Base-by-base conservation (phyloP, 371 early-diverging fungal species). In the Mortierella sp. region DNA sequence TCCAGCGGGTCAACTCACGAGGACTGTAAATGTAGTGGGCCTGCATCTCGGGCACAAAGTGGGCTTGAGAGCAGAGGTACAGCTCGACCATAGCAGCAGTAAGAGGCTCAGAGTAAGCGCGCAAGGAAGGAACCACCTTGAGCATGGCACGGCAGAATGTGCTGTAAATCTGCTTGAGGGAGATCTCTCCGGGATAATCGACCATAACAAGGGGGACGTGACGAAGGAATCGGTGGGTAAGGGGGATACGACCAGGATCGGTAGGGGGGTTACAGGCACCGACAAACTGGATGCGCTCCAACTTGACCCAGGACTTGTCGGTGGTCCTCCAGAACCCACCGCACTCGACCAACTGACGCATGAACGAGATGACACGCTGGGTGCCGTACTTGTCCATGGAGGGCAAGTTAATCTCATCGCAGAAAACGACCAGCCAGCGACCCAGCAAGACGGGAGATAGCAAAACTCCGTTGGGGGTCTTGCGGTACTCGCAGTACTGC, bases 181-280 rank as follows among this genome's bases (percentile, higher is more conserved):
- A 97, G 11, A 92, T 86, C 83, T 93, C 95, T 68, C 97, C 98
- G 37, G 99, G 99, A 85, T 99, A 99, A 80, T 98, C 99, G 5
- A 99, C 99, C 95, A 98, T 94, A 37, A 99, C 94, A 66, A 99
- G 87, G 43, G 99, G 98, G 22, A 98, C 96, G 77, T 99, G 98
- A 29, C 99, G 94, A 74, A 99, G 87, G 94, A 98, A 99, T 84
- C 99, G 93, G 73, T 95, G 97, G 45, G 96, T 94, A 63, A 99
- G 87, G 24, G 97, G 97, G 5, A 98, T 96, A 86, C 99, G 97
- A 64, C 99, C 99, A 45, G 99, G 97, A 88, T 99, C 99, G 0
- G 99, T 99, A 1, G 99, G 99, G 64, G 99, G 99, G 77, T 99
- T 99, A 89, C 99, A 99, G 19, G 99, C 99, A 71, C 99, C 99